Evolutionary conservation across 2,329 filamentous ascomycete species (phyloP).

Genomic region (Plenodomus biglobosus): DNA sequence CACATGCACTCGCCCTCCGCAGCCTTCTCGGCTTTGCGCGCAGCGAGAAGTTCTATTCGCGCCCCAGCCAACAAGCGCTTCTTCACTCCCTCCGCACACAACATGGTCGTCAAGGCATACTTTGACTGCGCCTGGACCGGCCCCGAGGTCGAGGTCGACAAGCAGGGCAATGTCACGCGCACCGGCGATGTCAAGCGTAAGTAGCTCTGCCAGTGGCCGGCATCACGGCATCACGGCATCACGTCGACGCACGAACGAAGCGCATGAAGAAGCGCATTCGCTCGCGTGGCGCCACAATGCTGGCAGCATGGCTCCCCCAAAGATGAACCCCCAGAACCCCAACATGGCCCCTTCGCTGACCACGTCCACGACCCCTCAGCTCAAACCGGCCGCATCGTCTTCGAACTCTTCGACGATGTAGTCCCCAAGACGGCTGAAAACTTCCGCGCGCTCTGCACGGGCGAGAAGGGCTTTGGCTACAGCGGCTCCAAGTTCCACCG

Average conservation of each 20-base stretch:
- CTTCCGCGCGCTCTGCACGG: constrained; percentile 82
- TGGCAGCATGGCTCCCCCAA: neutral
- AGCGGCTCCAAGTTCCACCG: constrained; percentile 84
- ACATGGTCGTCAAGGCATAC: constrained; percentile 75
- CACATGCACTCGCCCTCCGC: constrained; percentile 28
- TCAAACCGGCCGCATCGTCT: constrained; percentile 79
- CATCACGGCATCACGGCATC: neutral
- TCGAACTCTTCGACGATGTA: constrained; percentile 81
- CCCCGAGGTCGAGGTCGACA: constrained; percentile 66
- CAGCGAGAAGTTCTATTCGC: constrained; percentile 30
- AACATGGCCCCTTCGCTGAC: too few relatives aligned
- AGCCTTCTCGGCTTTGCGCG: constrained; percentile 39
- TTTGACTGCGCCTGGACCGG: constrained; percentile 75
- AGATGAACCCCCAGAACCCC: constrained; percentile 13
- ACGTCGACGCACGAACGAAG: too few relatives aligned
- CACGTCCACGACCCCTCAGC: constrained; percentile 52
- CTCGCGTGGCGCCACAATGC: constrained; percentile 9
- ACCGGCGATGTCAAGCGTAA: constrained; percentile 60
- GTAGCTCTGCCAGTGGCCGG: constrained; percentile 31
- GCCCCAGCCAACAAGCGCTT: constrained; percentile 50
- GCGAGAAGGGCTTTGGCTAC: constrained; percentile 81
- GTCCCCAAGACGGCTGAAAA: constrained; percentile 87
- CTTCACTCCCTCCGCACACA: constrained; percentile 67
- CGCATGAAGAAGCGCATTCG: too few relatives aligned
- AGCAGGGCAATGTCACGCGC: constrained; percentile 53